Conservation (phyloP, 2,329 filamentous ascomycete genomes). For the Thermochaetoides dissita region DNA sequence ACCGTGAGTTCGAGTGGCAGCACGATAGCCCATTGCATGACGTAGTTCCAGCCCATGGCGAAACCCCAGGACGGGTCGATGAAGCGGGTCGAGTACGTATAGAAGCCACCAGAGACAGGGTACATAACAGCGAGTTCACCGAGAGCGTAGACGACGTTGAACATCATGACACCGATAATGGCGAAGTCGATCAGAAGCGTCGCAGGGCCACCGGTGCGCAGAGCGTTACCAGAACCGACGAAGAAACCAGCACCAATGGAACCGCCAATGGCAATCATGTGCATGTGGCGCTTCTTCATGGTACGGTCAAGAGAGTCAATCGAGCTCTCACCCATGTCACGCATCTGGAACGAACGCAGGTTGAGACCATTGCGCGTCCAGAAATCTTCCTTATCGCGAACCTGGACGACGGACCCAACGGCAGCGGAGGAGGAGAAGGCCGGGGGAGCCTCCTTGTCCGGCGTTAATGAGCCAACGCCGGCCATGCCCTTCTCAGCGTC, state of each 20-base stretch:
- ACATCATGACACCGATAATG: conserved; percentile 47
- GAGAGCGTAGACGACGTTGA: conserved; percentile 46
- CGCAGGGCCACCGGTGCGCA: conserved; percentile 34
- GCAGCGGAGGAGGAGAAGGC: conserved; percentile 2
- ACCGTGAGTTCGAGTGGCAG: conserved; percentile 38
- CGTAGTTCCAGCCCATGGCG: conserved; percentile 37
- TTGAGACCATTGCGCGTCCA: conserved; percentile 29
- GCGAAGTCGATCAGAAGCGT: conserved; percentile 35
- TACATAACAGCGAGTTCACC: conserved; percentile 49
- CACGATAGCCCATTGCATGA: conserved; percentile 37
- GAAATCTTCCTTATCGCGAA: conserved; percentile 17
- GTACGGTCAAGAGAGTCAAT: conserved; percentile 18
- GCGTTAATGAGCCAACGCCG: conserved; percentile 4
- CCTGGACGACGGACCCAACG: not conserved
- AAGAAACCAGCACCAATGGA: conserved; percentile 51
- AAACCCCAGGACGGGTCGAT: conserved; percentile 48
- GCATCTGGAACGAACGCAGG: conserved; percentile 27
- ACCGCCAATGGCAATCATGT: conserved; percentile 50
- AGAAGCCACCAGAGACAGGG: conserved; percentile 49
- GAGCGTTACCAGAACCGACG: conserved; percentile 42
- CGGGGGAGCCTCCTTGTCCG: conserved; percentile 12
- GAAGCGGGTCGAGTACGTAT: conserved; percentile 46
- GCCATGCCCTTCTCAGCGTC: conserved; percentile 12
- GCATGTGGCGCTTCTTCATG: conserved; percentile 44
- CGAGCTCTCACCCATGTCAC: conserved; percentile 15